Base-by-base conservation (phyloP, 2,329 filamentous ascomycete species). In the Ceratocystis huliohia region DNA sequence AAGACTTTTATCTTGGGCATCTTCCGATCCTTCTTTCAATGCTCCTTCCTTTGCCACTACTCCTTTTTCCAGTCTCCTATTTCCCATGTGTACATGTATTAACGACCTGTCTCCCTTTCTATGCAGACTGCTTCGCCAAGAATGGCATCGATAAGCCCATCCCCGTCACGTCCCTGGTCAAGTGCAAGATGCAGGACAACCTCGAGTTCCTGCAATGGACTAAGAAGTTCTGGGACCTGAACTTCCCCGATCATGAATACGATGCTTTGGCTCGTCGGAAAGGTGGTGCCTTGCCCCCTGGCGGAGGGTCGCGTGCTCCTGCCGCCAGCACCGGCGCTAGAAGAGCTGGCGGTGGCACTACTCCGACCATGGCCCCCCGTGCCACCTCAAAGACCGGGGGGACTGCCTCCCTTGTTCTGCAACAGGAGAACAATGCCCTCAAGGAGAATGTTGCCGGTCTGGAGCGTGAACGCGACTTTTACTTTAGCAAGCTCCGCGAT, bases 131-230 rank as follows among this genome's bases (percentile, higher is more conserved):
- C 70, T 97, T 97, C 74, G 82, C 86, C 69, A 89, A 88, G 76
- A 92, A 97, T 78, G 81, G 86, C 70, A 83, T 99, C 79, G 92
- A 97, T 73, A 91, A 91, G 75, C 88, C 88, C 33, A 87, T 99
- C 72, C 91, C 91, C 68, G 91, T 97, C 75, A 86, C 96, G 76
- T 81, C 83, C 67, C 86, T 99, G 68, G 85, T 94, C 73, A 99
- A 97, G 78, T 99, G 94, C 82, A 96, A 96, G 82, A 99, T 99
- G 93, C 94, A 99, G 82, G 94, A 99, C 78, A 99, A 99, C 80
- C 88, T 99, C 72, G 94, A 97, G 75, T 99, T 99, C 76, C 82
- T 99, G 69, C 94, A 99, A 79, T 99, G 91, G 88, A 87, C 87
- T 68, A 99, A 99, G 84, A 82, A 84, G 72, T 96, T 91, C 80